Conservation (phyloP, 345 rosid genomes). For the Lagerstroemia speciosa region DNA sequence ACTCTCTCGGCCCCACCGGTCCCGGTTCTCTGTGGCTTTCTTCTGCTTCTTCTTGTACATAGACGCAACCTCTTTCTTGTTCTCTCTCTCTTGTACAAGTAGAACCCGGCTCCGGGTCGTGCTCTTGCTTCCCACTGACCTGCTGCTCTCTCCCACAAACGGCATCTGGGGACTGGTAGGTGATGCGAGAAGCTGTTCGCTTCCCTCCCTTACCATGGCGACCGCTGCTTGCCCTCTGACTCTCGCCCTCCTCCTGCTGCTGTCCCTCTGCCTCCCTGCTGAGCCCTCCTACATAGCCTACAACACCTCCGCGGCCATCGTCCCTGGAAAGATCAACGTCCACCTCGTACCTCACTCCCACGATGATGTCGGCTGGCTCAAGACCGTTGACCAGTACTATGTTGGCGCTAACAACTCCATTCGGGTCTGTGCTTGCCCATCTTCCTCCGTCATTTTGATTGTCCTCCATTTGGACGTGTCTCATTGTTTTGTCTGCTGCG, state of each 20-base stretch:
- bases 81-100: no score
- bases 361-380: slow-evolving; percentile 95
- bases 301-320: slow-evolving; percentile 46
- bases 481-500: neutral
- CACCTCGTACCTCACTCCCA: slow-evolving; percentile 96
- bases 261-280: slow-evolving; percentile 13
- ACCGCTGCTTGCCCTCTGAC: slow-evolving; percentile 2
- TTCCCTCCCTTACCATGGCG: slow-evolving; percentile 3
- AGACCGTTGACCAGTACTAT: slow-evolving; percentile 94
- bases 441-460: neutral
- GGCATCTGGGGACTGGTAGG: neutral
- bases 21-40: no score
- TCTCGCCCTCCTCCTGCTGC: slow-evolving; percentile 13
- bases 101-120: no score
- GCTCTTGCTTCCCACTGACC: neutral
- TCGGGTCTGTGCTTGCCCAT: slow-evolving; percentile 31
- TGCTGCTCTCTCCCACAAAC: neutral
- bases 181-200: neutral
- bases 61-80: no score
- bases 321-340: slow-evolving; percentile 70
- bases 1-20: no score
- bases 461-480: neutral
- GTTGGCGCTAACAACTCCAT: slow-evolving; percentile 85
- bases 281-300: slow-evolving; percentile 54
- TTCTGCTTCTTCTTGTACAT: no score